Evolutionary conservation across 306 rosid genomes (phyloP).

Genomic region (Prosopis cineraria): DNA sequence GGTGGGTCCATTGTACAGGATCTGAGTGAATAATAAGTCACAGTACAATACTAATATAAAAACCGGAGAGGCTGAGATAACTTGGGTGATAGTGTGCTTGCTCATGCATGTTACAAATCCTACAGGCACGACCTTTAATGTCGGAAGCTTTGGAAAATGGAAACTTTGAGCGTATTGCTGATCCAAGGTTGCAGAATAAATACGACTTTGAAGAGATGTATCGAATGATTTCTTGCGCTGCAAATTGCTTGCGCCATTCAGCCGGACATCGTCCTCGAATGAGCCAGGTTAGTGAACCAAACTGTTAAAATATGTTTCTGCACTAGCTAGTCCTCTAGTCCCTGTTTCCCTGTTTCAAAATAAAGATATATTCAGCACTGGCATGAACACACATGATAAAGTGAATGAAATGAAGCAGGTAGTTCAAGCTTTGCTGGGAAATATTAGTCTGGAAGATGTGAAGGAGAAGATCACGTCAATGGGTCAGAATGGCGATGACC

Average conservation of each 20-base stretch:
- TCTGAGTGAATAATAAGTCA: no score
- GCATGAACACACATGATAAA: no score
- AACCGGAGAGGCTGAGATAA: no score
- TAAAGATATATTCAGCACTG: no score
- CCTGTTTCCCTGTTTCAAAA: no score
- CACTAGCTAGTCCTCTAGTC: no score
- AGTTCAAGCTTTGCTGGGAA: conserved; percentile 82
- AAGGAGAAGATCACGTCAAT: no score
- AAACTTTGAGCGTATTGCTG: conserved; percentile 45
- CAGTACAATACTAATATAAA: no score
- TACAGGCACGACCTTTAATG: conserved; percentile 70
- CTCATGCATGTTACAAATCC: no score
- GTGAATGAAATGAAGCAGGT: conserved; percentile 37
- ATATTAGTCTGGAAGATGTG: conserved; percentile 47
- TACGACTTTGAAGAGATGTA: conserved; percentile 50
- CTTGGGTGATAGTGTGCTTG: no score
- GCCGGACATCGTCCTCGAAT: conserved; percentile 54
- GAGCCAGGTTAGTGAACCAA: conserved; percentile 59
- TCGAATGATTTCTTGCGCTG: conserved; percentile 59
- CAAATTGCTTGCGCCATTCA: conserved; percentile 55
- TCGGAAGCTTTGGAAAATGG: conserved; percentile 50
- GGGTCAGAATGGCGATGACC: no score
- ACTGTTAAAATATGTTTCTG: background rate
- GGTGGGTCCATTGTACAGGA: no score
- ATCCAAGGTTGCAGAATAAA: conserved; percentile 48